Evolutionary conservation across 768 basidiomycete species (phyloP), one percentile per base, ranked within the genome.

Genomic region (Suillus americanus): DNA sequence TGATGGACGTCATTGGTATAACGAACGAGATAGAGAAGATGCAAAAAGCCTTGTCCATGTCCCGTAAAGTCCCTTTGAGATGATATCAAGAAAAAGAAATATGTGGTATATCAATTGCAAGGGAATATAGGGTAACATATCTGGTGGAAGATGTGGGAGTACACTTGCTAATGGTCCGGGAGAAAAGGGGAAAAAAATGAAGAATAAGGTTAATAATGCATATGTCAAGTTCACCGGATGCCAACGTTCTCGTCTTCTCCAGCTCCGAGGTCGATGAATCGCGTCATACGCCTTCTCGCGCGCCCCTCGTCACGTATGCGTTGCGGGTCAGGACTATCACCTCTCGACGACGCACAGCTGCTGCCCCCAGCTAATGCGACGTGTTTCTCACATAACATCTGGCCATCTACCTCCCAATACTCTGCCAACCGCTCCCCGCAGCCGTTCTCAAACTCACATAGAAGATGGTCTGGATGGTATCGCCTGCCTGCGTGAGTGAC

Each of bases 381-480:
- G 75, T 97, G 95, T 64, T 83, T 79, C 79, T 97, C 95, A 73
- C 95, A 97, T 62, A 94, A 79, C 88, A 93, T 93, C 77, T 86
- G 79, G 30, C 89, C 87, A 69, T 92, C 93, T 6, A 95, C 83
- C 74, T 97, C 95, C 87, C 90, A 97, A 72, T 97, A 97, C 72
- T 96, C 92, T 66, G 83, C 88, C 67, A 90, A 78, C 62, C 77
- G 82, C 78, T 85, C 86, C 64, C 76, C 78, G 79, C 90, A 85
- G 50, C 70, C 72, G 20, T 78, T 77, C 37, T 82, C 80, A 70
- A 87, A 84, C 77, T 96, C 94, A 76, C 95, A 97, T 33, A 86
- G 79, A 72, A 97, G 84, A 74, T 95, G 94, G 64, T 92, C 92
- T 6, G 94, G 92, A 74, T 97, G 95, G 78, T 90, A 97, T 37